Evolutionary conservation across 495 filamentous ascomycete species (phyloP), one percentile per base, ranked within the genome.

Genomic region (Penicillium arizonense): DNA sequence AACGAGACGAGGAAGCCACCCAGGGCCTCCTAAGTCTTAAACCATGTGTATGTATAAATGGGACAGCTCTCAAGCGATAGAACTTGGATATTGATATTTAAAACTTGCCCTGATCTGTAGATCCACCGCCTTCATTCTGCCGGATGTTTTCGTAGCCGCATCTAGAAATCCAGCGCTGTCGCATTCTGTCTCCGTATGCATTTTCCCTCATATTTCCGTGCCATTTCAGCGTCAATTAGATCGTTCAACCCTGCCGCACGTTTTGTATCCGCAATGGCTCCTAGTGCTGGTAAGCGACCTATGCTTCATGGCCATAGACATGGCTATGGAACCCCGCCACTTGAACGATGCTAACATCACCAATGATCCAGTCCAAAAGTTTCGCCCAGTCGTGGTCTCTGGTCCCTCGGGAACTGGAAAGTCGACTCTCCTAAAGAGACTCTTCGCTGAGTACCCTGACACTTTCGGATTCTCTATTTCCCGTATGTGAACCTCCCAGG

Each of bases 391-490:
- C 57, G 88, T 96, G 33, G 84, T 96, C 61, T 94, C 87, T 16
- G 93, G 90, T 26, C 91, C 92, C 14, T 87, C 82, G 7, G 92
- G 93, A 62, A 82, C 88, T 10, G 93, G 93, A 39, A 96, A 97
- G 80, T 87, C 84, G 41, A 96, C 93, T 21, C 81, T 97, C 20
- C 83, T 94, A 56, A 84, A 85, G 57, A 75, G 82, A 14, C 85
- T 97, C 11, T 83, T 86, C 61, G 72, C 70, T 23, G 76, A 81
- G 18, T 83, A 86, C 65, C 89, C 90, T 11, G 76, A 86, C 55
- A 85, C 77, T 34, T 96, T 96, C 68, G 83, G 84, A 12, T 89
- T 96, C 59, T 89, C 86, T 36, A 80, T 96, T 44, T 93, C 88
- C 32, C 89, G 72, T 75, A 56, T 11, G 59, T 56, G 11, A 23